phyloP scores from a whole-genome alignment of 257 asterid genomes.

The Solanum pimpinellifolium region DNA sequence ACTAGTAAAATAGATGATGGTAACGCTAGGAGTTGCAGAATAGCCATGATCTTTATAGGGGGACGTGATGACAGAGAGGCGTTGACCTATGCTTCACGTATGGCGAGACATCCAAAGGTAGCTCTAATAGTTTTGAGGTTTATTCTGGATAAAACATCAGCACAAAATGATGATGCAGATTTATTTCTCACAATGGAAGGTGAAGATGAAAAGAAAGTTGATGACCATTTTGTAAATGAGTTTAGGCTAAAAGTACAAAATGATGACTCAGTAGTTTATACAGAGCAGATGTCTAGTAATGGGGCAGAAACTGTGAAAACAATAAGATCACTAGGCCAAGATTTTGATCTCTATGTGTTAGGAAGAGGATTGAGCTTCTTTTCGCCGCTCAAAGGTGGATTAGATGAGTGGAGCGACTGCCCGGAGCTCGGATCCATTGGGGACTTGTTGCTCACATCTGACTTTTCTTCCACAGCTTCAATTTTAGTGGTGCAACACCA shows the following conservation, averaged over 20 bases:
- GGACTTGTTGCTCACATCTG: conserved; percentile 15
- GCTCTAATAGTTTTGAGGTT: conserved; percentile 3
- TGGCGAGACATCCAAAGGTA: conserved; percentile 3
- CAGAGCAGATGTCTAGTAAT: conserved; percentile 7
- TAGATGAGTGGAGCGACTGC: conserved; percentile 20
- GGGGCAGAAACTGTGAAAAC: conserved; percentile 11
- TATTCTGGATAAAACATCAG: neutral
- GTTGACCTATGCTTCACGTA: conserved; percentile 1
- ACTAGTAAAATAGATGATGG: neutral
- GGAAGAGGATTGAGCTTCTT: conserved; percentile 12
- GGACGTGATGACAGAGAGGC: conserved; percentile 22
- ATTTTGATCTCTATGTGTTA: conserved; percentile 7
- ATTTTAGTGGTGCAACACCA: conserved; percentile 17
- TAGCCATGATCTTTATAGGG: conserved; percentile 10
- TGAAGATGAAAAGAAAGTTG: neutral
- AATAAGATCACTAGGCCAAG: neutral
- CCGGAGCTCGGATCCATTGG: conserved; percentile 18
- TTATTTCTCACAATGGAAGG: neutral
- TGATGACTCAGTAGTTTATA: neutral
- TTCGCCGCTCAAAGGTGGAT: conserved; percentile 13
- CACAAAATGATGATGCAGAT: neutral
- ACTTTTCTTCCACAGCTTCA: conserved; percentile 8
- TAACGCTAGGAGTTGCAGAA: neutral
- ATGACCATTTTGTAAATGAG: neutral
- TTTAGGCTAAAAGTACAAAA: conserved; percentile 1